Percentiles rank a stretch among this genome's conserved stretches.
phyloP scores from a whole-genome alignment of 352 stramenopile species.

The Halophytophthora batemanensis region DNA sequence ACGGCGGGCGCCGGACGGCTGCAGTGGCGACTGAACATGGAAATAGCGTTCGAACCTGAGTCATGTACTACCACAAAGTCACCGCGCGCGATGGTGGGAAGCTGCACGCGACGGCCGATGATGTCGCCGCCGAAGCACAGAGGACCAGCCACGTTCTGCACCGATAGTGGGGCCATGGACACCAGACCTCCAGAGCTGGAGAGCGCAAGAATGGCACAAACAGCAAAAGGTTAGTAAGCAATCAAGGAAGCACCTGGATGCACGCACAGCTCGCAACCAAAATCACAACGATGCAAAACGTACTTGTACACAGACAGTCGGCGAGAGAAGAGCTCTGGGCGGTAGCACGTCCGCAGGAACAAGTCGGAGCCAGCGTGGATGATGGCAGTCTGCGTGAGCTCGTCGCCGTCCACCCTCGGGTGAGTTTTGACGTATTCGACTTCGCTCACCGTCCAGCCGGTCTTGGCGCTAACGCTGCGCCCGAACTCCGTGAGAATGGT shows the following conservation, averaged over 20 bases:
- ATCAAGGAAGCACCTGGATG: slow-evolving; percentile 13
- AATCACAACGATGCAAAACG: slow-evolving; percentile 14
- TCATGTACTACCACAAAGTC: slow-evolving; percentile 89
- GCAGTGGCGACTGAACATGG: slow-evolving; percentile 87
- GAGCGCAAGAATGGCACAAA: slow-evolving; percentile 5
- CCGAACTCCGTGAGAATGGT: slow-evolving; percentile 93
- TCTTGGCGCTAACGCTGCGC: slow-evolving; percentile 82
- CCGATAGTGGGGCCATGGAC: slow-evolving; percentile 35
- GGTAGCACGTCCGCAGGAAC: slow-evolving; percentile 87
- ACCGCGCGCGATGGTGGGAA: slow-evolving; percentile 61
- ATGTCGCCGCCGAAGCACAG: slow-evolving; percentile 92
- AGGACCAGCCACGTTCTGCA: slow-evolving; percentile 87
- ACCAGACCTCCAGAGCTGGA: slow-evolving; percentile 39
- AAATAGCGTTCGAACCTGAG: slow-evolving; percentile 85
- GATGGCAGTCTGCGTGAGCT: slow-evolving; percentile 66
- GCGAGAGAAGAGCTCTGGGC: slow-evolving; percentile 70
- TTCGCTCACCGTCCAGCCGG: slow-evolving; percentile 78
- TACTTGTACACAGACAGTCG: slow-evolving; percentile 84
- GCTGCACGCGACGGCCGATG: slow-evolving; percentile 50
- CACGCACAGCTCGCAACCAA: neutral
- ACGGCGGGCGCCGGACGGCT: slow-evolving; percentile 77
- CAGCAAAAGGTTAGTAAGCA: slow-evolving; percentile 4
- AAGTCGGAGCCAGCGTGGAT: slow-evolving; percentile 90
- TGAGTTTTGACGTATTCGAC: slow-evolving; percentile 91
- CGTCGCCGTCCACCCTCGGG: slow-evolving; percentile 27